A percentile compares a stretch with the other conserved stretches of the same genome.
phyloP scores from a whole-genome alignment of 768 basidiomycete genomes.

The Suillus americanus region DNA sequence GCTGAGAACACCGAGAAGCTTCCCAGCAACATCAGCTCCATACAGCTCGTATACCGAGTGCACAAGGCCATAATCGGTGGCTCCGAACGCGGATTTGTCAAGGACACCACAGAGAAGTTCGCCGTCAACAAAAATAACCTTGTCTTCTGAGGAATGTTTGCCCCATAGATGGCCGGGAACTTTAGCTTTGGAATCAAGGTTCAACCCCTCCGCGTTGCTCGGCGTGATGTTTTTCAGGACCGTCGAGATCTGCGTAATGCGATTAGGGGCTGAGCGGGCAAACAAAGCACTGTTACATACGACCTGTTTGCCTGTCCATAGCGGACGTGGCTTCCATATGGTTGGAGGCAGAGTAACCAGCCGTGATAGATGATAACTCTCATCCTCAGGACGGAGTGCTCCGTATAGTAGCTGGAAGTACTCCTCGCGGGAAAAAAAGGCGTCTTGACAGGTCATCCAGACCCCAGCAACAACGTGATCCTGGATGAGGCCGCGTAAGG shows the following conservation, averaged over 20 bases:
- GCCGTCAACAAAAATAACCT: slow-evolving; percentile 88
- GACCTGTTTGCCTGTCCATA: slow-evolving; percentile 99
- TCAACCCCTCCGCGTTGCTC: slow-evolving; percentile 71
- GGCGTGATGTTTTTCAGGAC: slow-evolving; percentile 92
- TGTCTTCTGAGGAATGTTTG: slow-evolving; percentile 73
- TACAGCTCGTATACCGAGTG: slow-evolving; percentile 97
- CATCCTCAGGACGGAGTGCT: slow-evolving; percentile 86
- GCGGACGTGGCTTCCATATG: slow-evolving; percentile 84
- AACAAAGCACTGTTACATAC: slow-evolving; percentile 44
- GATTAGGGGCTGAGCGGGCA: slow-evolving; percentile 5
- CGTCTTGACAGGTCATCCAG: slow-evolving; percentile 98
- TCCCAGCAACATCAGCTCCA: slow-evolving; percentile 85
- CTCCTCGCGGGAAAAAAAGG: slow-evolving; percentile 94
- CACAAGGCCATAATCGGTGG: slow-evolving; percentile 92
- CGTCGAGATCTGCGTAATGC: slow-evolving; percentile 75
- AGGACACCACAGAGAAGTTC: slow-evolving; percentile 92
- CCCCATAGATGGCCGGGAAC: slow-evolving; percentile 89
- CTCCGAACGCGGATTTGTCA: slow-evolving; percentile 97
- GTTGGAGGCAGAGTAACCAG: slow-evolving; percentile 86
- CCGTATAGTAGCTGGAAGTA: slow-evolving; percentile 97
- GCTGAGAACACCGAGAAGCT: slow-evolving; percentile 88
- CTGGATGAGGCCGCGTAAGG: slow-evolving; percentile 95
- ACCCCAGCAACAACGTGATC: slow-evolving; percentile 98
- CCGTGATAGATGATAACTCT: slow-evolving; percentile 51
- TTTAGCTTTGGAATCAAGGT: slow-evolving; percentile 84